Evolutionary conservation across 257 asterid genomes (phyloP), one percentile per base, ranked within the genome.

Genomic region (Galeopsis tetrahit): DNA sequence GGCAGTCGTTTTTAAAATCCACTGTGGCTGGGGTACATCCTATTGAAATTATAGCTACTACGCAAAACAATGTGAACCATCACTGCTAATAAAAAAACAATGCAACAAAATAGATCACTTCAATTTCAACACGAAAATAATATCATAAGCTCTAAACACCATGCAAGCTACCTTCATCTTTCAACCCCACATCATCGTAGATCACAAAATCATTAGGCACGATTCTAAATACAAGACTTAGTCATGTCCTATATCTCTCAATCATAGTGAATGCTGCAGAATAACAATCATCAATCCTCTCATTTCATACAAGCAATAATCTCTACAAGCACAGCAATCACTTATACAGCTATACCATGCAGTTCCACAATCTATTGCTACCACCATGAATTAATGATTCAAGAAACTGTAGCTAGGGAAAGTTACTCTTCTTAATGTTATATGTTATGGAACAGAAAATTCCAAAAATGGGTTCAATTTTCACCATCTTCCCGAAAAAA

Each of bases 351-450:
- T 49, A n/a, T 61, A 71, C 6, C 14, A 10, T 61, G 43, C 4
- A 6, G 10, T 32, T 33, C 49, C 49, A 55, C 6, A 2, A 32
- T 55, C 17, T 43, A 15, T 15, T 66, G 43, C 42, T 51, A 73
- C 34, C 11, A 72, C 48, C n/a, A 40, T 11, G 1, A 59, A 33
- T 14, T 42, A 35, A 44, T 43, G 46, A 57, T 43, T 13, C 49
- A 57, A 39, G 49, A 53, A 43, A 46, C 32, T 17, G 42, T 53
- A 38, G 38, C 63, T 36, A 53, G 13, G 77, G 44, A 31, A 55
- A 4, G 67, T 8, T 9, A 33, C 39, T 15, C 9, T 17, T 49
- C 55, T 48, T 48, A 51, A 38, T 71, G 38, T 6, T 57, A 39
- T 40, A 32, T 43, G 48, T 3, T 21, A 55, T 48, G 34, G 10